A percentile compares a stretch with the other conserved stretches of the same genome.
phyloP scores from a whole-genome alignment of 2,329 filamentous ascomycete species.

The Cercospora sesami region DNA sequence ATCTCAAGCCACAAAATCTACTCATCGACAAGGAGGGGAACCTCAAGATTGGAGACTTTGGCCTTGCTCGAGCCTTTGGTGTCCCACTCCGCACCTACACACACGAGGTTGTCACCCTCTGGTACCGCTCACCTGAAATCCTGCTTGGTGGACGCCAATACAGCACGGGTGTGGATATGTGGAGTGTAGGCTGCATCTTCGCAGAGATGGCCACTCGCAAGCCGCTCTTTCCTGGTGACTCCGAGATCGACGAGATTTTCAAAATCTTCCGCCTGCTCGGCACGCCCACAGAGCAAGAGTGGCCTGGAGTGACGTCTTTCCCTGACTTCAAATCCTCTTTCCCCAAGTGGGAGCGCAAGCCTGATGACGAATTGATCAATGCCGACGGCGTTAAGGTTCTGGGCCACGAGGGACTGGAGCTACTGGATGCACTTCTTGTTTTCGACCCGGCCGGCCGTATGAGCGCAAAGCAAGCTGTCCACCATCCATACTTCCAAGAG shows the following conservation, averaged over 20 bases:
- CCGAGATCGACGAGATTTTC: constrained; percentile 92
- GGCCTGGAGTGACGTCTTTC: constrained; percentile 92
- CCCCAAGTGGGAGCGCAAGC: constrained; percentile 82
- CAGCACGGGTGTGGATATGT: constrained; percentile 93
- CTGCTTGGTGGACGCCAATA: constrained; percentile 87
- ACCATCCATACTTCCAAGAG: constrained; percentile 73
- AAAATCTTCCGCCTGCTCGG: constrained; percentile 84
- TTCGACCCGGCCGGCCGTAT: constrained; percentile 86
- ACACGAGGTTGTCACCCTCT: constrained; percentile 90
- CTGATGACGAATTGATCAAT: constrained; percentile 64
- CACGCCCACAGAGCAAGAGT: constrained; percentile 76
- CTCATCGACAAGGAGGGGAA: constrained; percentile 85
- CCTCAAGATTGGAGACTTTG: constrained; percentile 87
- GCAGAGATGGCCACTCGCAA: constrained; percentile 96
- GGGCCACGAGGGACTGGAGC: constrained; percentile 69
- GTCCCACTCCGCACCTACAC: constrained; percentile 90
- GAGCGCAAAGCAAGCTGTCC: constrained; percentile 82
- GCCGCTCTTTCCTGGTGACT: constrained; percentile 88
- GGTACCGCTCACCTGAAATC: constrained; percentile 91
- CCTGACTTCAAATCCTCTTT: constrained; percentile 92
- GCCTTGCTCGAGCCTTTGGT: constrained; percentile 84
- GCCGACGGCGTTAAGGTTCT: constrained; percentile 55
- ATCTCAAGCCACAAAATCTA: constrained; percentile 88
- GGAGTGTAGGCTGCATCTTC: constrained; percentile 92
- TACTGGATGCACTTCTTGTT: constrained; percentile 70